A percentile compares a stretch with the other conserved stretches of the same genome.
Evolutionary conservation across 306 rosid genomes (phyloP).

Genomic region (Castanopsis chinensis): DNA sequence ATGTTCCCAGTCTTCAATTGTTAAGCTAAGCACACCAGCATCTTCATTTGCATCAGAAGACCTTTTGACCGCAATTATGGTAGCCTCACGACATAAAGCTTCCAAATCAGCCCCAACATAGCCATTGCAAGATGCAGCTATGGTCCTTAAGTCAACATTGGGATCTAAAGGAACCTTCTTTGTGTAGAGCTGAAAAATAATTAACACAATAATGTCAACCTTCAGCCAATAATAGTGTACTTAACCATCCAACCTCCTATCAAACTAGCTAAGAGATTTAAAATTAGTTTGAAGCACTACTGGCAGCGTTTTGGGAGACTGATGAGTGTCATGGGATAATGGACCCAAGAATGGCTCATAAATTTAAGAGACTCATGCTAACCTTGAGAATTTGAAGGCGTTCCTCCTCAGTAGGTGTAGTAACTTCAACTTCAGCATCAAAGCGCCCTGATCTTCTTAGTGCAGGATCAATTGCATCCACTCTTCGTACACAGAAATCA

Average conservation of each 20-base stretch:
- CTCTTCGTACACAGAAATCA: slow-evolving; percentile 42
- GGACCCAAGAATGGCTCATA: neutral
- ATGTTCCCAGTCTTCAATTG: slow-evolving; percentile 71
- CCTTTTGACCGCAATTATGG: slow-evolving; percentile 50
- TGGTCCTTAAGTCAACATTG: slow-evolving; percentile 48
- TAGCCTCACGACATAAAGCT: slow-evolving; percentile 81
- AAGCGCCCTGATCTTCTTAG: slow-evolving; percentile 86
- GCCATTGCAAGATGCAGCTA: slow-evolving; percentile 90
- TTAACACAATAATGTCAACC: slow-evolving; percentile 13
- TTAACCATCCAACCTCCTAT: slow-evolving; percentile 13
- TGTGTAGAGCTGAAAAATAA: slow-evolving; percentile 70
- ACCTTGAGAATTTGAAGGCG: slow-evolving; percentile 88
- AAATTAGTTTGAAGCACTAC: neutral
- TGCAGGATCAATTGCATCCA: slow-evolving; percentile 87
- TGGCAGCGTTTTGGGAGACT: neutral
- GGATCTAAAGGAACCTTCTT: slow-evolving; percentile 61
- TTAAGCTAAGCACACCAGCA: slow-evolving; percentile 35
- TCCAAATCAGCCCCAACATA: slow-evolving; percentile 93
- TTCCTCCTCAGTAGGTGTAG: slow-evolving; percentile 76
- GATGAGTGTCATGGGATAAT: neutral
- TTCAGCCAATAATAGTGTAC: neutral
- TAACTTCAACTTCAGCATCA: slow-evolving; percentile 86
- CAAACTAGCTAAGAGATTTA: neutral
- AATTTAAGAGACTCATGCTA: slow-evolving; percentile 11
- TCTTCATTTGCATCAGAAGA: slow-evolving; percentile 46